Base-by-base conservation (phyloP, 2,329 filamentous ascomycete genomes). In the Nemania sp. region DNA sequence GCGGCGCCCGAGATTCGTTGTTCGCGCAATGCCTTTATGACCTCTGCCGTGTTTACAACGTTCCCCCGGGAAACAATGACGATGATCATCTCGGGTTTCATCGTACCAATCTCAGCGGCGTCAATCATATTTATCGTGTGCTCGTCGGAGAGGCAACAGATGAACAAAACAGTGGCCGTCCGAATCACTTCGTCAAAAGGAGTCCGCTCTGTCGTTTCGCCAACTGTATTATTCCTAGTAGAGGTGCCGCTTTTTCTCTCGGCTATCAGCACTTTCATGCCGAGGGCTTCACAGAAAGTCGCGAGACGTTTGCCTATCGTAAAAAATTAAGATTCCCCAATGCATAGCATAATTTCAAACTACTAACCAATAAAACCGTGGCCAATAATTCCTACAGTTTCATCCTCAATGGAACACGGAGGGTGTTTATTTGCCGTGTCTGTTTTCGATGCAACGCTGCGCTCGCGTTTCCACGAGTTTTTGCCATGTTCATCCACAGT, bases 1-100 rank as follows among this genome's bases (percentile, higher is more conserved):
- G 70, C 73, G 47, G 62, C 73, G 29, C 73, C 74, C 8, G 72
- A 76, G 29, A 75, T 64, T 2, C 24, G 62, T 10, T 69, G 54
- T 20, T 67, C 62, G 2, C 60, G 57, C 54, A 76, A 57, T 85
- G 74, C 73, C 7, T 29, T 2, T 1, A 75, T 43, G 3, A 73
- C 57, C 22, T 70, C 73, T 18, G 11, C 29, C 43, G n/a, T 53
- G 32, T 32, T 32, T 8, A 32, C 8, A 32, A 32, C 29, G 8
- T 32, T 32, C 8, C 29, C 29, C 8, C 29, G 4, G 5, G 29
- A 32, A 8, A 32, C 29, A 32, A 5, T 32, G 29, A 32, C 8
- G 8, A 32, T 32, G 29, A 32, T 8, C 8, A 32, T 32, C 29
- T 32, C 29, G 29, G 29, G 29, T 8, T 8, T 4, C 29, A 32